A percentile compares a stretch with the other conserved stretches of the same genome.
These are phyloP conservation scores for Aspergillus neoniger DNA, from an alignment of 2,329 filamentous ascomycete genomes.

Conservation along the genomic window DNA sequence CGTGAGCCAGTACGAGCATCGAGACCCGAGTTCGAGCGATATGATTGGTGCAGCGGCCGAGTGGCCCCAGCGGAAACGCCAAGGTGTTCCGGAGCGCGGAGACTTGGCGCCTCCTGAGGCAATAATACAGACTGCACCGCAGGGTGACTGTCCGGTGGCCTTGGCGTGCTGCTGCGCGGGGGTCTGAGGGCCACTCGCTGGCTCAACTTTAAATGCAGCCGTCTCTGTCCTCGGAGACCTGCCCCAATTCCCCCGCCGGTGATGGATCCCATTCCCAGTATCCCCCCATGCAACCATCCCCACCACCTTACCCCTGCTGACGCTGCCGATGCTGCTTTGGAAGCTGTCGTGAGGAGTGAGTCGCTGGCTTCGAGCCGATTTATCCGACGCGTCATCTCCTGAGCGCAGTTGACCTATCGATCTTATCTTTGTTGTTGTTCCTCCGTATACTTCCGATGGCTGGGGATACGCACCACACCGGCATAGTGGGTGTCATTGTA, in stretches of 20 bases:
- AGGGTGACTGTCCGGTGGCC: constrained; percentile 11
- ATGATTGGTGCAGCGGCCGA: constrained; percentile 12
- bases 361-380: constrained; percentile 13
- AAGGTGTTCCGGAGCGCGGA: constrained; percentile 21
- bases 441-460: constrained; percentile 9
- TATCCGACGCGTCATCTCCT: constrained; percentile 17
- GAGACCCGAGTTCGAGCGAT: background rate
- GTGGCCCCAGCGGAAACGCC: constrained; percentile 22
- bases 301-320: background rate
- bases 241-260: constrained; percentile 3
- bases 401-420: constrained; percentile 14
- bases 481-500: constrained; percentile 33
- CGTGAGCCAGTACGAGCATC: constrained; percentile 14
- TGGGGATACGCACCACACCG: constrained; percentile 11
- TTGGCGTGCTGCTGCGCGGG: constrained; percentile 18
- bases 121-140: constrained; percentile 4
- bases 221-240: constrained; percentile 1
- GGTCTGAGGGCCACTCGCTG: constrained; percentile 16
- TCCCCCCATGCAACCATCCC: background rate
- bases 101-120: constrained; percentile 21
- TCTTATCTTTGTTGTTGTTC: constrained; percentile 16
- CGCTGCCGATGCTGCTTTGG: background rate
- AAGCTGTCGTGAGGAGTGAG: background rate
- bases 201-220: constrained; percentile 10
- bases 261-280: constrained; percentile 7